Percentiles rank a stretch among this genome's conserved stretches.
Conservation (phyloP, 1,139 yeast species). For the Protomyces pachydermus region DNA sequence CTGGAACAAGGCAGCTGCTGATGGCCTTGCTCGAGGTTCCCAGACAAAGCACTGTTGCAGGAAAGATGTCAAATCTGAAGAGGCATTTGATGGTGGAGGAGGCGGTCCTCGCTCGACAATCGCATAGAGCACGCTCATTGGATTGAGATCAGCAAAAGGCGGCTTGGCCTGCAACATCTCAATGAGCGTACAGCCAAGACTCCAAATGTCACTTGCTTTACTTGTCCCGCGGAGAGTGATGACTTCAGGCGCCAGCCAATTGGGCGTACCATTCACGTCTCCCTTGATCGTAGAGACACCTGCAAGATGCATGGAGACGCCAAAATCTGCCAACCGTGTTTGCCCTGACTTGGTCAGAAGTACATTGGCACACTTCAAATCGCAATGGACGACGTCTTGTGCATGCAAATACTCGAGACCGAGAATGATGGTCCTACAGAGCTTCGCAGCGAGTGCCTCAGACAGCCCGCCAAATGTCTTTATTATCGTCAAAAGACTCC, state of each 20-base stretch:
- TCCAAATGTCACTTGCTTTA: constrained; percentile 61
- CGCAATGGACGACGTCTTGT: constrained; percentile 72
- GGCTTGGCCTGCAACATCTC: constrained; percentile 84
- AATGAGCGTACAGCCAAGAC: constrained; percentile 85
- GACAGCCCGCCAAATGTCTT: constrained; percentile 50
- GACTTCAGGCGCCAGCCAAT: constrained; percentile 87
- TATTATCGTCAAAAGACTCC: constrained; percentile 69
- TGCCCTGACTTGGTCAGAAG: constrained; percentile 55
- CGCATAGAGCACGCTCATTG: constrained; percentile 86
- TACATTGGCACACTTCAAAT: constrained; percentile 74
- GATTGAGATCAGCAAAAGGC: constrained; percentile 74
- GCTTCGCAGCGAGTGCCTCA: constrained; percentile 56
- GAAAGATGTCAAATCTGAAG: constrained; percentile 52
- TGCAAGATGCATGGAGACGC: constrained; percentile 56
- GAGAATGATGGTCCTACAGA: constrained; percentile 62
- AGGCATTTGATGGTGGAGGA: constrained; percentile 61
- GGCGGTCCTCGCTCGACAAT: constrained; percentile 82
- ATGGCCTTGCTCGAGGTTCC: constrained; percentile 56
- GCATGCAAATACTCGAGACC: constrained; percentile 68
- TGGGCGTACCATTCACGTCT: constrained; percentile 60
- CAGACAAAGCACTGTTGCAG: constrained; percentile 71
- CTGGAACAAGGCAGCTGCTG: constrained; percentile 52
- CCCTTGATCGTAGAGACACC: constrained; percentile 28
- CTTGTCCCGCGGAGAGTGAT: constrained; percentile 77
- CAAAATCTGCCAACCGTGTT: constrained; percentile 72